phyloP scores from a whole-genome alignment of 1,284 basidiomycete genomes.

The Stereum hirsutum region DNA sequence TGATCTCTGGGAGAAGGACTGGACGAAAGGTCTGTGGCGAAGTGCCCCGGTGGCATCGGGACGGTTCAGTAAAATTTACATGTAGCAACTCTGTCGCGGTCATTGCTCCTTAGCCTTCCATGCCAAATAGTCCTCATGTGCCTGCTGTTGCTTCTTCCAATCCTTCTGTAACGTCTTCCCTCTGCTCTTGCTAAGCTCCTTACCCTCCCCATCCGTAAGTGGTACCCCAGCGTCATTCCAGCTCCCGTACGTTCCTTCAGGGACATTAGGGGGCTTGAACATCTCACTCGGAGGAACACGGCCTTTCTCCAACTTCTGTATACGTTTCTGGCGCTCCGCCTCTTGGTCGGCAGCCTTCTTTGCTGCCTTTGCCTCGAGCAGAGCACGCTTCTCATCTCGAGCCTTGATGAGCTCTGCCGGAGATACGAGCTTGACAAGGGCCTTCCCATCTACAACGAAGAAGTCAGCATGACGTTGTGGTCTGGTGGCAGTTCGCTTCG shows the following conservation, averaged over 20 bases:
- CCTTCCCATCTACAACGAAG: conserved; percentile 67
- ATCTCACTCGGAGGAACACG: conserved; percentile 67
- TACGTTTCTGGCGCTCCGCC: conserved; percentile 68
- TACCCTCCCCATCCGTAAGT: conserved; percentile 74
- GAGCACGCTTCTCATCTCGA: conserved; percentile 85
- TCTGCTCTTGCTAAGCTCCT: conserved; percentile 79
- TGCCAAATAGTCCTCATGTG: conserved; percentile 68
- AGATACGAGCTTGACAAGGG: conserved; percentile 89
- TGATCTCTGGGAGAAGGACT: background rate
- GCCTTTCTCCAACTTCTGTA: conserved; percentile 84
- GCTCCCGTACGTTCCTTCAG: conserved; percentile 58
- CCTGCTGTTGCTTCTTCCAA: conserved; percentile 67
- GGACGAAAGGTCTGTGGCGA: background rate
- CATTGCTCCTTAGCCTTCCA: conserved; percentile 37
- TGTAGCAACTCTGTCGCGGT: background rate
- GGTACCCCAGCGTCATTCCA: conserved; percentile 89
- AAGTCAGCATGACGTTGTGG: background rate
- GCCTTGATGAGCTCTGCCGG: conserved; percentile 77
- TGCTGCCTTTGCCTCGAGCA: conserved; percentile 67
- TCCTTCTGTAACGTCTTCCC: conserved; percentile 81
- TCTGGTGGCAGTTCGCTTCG: background rate
- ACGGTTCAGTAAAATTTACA: background rate
- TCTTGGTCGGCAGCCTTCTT: conserved; percentile 74
- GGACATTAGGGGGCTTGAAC: conserved; percentile 78
- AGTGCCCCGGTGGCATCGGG: background rate